phyloP scores from a whole-genome alignment of 495 filamentous ascomycete genomes.

The Melanomma pulvis-pyrius region DNA sequence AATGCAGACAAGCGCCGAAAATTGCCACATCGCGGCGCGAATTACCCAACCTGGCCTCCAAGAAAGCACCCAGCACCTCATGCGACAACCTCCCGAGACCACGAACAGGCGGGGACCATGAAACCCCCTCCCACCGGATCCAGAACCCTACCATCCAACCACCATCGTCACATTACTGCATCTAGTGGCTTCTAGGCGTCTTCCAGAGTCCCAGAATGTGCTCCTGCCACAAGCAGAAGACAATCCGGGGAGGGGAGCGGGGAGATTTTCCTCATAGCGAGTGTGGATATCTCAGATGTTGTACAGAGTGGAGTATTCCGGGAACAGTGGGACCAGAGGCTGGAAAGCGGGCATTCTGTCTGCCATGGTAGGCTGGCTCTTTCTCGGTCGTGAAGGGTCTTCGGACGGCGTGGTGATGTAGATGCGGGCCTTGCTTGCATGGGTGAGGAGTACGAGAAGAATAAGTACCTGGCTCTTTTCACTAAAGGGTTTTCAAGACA shows the following conservation, averaged over 20 bases:
- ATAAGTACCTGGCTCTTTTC: background rate
- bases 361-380: background rate
- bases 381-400: background rate
- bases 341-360: background rate
- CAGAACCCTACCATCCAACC: background rate
- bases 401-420: background rate
- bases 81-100: background rate
- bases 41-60: constrained; percentile 8
- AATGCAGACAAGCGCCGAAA: background rate
- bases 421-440: no score
- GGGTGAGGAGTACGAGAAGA: no score
- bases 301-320: background rate
- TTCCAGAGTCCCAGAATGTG: background rate
- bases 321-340: background rate
- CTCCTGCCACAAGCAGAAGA: background rate
- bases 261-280: constrained; percentile 4
- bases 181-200: background rate
- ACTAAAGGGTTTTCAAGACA: background rate
- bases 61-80: background rate
- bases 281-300: background rate
- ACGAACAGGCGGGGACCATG: background rate
- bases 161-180: background rate
- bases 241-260: background rate
- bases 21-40: constrained; percentile 9
- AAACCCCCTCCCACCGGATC: background rate